Percentiles rank a stretch among this genome's conserved stretches.
Conservation (phyloP, 768 basidiomycete genomes). For the Lactifluus subvellereus region DNA sequence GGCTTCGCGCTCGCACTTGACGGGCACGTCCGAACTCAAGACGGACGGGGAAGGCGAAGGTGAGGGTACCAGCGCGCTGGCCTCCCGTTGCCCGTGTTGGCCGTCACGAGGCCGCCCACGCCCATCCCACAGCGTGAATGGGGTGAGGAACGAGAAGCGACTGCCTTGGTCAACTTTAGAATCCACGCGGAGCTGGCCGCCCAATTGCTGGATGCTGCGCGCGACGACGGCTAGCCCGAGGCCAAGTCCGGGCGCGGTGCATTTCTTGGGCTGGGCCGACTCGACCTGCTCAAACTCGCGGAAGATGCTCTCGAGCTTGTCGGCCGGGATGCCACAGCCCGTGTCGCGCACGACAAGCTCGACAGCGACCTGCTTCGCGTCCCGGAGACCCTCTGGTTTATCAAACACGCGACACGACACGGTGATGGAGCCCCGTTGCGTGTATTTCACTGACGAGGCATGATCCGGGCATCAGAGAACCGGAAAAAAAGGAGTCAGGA, state of each 20-base stretch:
- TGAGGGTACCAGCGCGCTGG: not conserved
- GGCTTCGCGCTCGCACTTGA: not conserved
- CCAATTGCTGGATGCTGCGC: slow-evolving; percentile 71
- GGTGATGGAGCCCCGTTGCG: slow-evolving; percentile 51
- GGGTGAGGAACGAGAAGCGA: slow-evolving; percentile 66
- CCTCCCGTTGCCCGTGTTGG: not conserved
- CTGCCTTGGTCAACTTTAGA: slow-evolving; percentile 63
- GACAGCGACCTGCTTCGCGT: slow-evolving; percentile 45
- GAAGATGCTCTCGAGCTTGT: slow-evolving; percentile 70
- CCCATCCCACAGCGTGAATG: slow-evolving; percentile 41
- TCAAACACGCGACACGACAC: slow-evolving; percentile 49
- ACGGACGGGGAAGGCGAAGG: slow-evolving; percentile 10
- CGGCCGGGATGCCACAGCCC: slow-evolving; percentile 60
- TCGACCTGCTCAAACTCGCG: slow-evolving; percentile 77
- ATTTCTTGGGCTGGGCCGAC: slow-evolving; percentile 37
- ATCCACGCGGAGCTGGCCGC: slow-evolving; percentile 73
- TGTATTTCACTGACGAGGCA: slow-evolving; percentile 58
- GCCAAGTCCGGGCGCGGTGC: slow-evolving; percentile 43
- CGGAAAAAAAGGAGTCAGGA: not conserved
- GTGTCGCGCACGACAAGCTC: slow-evolving; percentile 70
- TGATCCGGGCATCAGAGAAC: not conserved
- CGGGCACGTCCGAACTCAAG: not conserved
- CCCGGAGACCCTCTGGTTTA: slow-evolving; percentile 47
- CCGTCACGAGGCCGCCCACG: slow-evolving; percentile 5
- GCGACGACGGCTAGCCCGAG: slow-evolving; percentile 78